Base-by-base conservation (phyloP, 768 basidiomycete species). In the Tylopilus cervinicoccineus region DNA sequence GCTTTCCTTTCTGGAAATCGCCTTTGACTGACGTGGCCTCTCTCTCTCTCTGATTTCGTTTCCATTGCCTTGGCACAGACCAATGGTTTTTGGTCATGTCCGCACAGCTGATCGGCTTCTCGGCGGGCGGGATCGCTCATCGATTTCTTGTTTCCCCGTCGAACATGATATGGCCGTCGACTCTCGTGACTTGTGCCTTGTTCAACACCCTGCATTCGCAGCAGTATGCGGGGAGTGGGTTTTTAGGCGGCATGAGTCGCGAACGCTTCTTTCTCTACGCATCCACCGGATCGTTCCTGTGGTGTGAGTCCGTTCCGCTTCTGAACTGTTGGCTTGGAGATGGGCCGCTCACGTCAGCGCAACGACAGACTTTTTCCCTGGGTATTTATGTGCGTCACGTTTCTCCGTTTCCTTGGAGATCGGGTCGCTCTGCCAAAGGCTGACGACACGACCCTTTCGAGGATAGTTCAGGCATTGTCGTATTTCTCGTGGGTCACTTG, bases 81-180 rank as follows among this genome's bases (percentile, higher is more conserved):
- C 85, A 88, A 69, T 86, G 87, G 83, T 78, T 89, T 65, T 67
- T 89, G 19, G 84, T 90, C 22, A 79, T 89, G 69, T 83, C 80
- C 26, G 81, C 83, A 1, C 83, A 86, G 58, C 69, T 88, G 47
- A 88, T 90, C 45, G 88, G 90, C 12, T 91, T 91, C 72, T 89
- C 87, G 5, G 80, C 90, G 47, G 89, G 88, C 37, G 87, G 88
- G 14, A 68, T 87, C 31, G 76, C 77, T 6, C 79, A 84, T 27
- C 81, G 88, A 12, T 90, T 90, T 75, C 76, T 91, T 29, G 88
- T 72, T 60, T 79, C 56, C 55, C 90, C 72, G 54, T 24, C 66
- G 4, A 66, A 64, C 27, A 67, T 72, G 86, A 85, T 90, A 62
- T 91, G 88, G 88, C 88, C 88, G 0, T 67, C 72, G 17, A 83